A percentile compares a stretch with the other conserved stretches of the same genome.
phyloP scores from a whole-genome alignment of 2,329 filamentous ascomycete species.

The Phyllosticta paracitricarpa region DNA sequence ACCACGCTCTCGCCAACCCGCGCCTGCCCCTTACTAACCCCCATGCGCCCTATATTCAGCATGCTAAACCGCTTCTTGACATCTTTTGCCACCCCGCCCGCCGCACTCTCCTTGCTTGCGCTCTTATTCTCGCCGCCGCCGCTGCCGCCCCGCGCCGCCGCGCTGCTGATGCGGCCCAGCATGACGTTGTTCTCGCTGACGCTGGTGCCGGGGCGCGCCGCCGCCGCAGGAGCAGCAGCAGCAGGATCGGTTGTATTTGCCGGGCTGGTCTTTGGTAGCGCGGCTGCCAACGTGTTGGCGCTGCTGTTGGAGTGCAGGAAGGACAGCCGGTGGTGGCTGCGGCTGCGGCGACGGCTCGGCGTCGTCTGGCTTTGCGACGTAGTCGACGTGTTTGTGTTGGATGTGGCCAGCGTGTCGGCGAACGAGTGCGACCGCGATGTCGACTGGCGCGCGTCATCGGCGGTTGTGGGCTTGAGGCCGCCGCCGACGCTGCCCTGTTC shows the following conservation, averaged over 20 bases:
- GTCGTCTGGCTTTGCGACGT: slow-evolving; percentile 15
- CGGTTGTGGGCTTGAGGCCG: not conserved
- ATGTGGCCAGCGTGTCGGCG: slow-evolving; percentile 14
- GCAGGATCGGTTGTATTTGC: not conserved
- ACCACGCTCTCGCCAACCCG: slow-evolving; percentile 12
- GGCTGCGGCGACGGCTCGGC: slow-evolving; percentile 23
- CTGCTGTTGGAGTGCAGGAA: slow-evolving; percentile 17
- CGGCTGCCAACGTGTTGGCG: slow-evolving; percentile 10
- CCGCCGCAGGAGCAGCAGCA: too few relatives aligned
- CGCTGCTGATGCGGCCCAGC: not conserved
- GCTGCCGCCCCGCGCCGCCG: slow-evolving; percentile 22
- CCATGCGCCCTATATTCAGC: slow-evolving; percentile 64
- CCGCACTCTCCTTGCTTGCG: slow-evolving; percentile 2
- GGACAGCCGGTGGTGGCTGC: slow-evolving; percentile 20
- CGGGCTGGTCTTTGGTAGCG: slow-evolving; percentile 8
- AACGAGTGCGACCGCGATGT: not conserved
- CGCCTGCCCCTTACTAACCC: slow-evolving; percentile 49
- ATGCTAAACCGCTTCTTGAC: slow-evolving; percentile 72
- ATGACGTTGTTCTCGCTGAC: not conserved
- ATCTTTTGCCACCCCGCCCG: slow-evolving; percentile 27
- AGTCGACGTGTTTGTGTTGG: slow-evolving; percentile 15
- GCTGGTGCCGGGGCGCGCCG: not conserved
- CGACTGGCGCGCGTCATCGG: not conserved
- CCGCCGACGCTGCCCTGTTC: not conserved
- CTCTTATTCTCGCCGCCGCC: slow-evolving; percentile 7